phyloP scores from a whole-genome alignment of 805 yeast species.

The Zygosaccharomyces bailii region DNA sequence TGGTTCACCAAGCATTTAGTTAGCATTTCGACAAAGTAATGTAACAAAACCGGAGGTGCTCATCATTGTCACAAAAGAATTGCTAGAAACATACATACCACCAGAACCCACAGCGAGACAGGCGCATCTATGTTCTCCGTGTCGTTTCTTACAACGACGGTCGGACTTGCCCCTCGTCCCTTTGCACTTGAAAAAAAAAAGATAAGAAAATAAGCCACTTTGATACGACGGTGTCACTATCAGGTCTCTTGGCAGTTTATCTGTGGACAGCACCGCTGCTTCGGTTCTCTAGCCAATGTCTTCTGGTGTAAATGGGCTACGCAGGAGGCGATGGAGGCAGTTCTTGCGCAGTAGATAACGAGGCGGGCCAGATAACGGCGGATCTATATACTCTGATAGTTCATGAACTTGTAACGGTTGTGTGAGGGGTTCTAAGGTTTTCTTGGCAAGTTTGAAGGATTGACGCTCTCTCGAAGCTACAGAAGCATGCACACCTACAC shows the following conservation, averaged over 20 bases:
- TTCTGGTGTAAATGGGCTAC: too few relatives aligned
- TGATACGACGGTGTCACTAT: background rate
- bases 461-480: background rate
- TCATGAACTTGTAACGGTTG: background rate
- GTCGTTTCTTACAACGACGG: background rate
- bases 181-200: background rate
- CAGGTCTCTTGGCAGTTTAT: too few relatives aligned
- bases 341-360: background rate
- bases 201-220: background rate
- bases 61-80: too few relatives aligned
- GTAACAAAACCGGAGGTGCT: too few relatives aligned
- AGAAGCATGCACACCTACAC: background rate
- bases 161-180: background rate
- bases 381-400: background rate
- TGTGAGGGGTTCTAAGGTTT: background rate
- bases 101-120: background rate
- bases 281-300: too few relatives aligned
- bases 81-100: background rate
- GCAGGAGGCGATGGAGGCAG: background rate
- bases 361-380: slow-evolving; percentile 1
- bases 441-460: background rate
- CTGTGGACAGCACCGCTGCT: too few relatives aligned
- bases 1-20: background rate
- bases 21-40: background rate
- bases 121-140: background rate